Evolutionary conservation across 306 rosid species (phyloP).

Genomic region (Ammopiptanthus mongolicus): DNA sequence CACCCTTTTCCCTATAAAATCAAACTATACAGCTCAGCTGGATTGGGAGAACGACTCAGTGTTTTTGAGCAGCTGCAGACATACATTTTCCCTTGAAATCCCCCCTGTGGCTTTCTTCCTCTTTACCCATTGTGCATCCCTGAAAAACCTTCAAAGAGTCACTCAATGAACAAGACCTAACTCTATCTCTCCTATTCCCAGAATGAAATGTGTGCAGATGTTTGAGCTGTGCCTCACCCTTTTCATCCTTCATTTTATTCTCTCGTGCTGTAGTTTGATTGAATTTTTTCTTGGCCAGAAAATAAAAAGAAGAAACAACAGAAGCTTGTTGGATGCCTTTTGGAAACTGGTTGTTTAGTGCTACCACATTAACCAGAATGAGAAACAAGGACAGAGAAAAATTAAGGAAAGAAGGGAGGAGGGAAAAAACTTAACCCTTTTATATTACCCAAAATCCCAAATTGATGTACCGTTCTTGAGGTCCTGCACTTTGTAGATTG

Average conservation of each 20-base stretch:
- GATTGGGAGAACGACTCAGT: background rate
- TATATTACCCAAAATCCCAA: background rate
- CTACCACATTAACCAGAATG: background rate
- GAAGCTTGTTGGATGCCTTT: background rate
- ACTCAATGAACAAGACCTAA: background rate
- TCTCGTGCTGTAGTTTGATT: background rate
- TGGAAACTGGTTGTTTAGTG: background rate
- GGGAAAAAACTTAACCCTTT: background rate
- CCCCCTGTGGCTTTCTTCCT: background rate
- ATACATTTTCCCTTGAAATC: background rate
- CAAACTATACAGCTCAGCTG: constrained; percentile 1
- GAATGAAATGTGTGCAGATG: background rate
- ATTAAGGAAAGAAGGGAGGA: background rate
- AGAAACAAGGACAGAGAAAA: background rate
- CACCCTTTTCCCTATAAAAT: background rate
- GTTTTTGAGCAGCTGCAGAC: background rate
- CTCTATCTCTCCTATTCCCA: background rate
- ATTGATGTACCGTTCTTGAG: background rate
- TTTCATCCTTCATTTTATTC: background rate
- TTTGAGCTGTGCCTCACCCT: background rate
- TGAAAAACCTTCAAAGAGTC: background rate
- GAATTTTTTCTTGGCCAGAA: background rate
- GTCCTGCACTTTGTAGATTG: background rate
- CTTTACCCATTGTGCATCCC: background rate
- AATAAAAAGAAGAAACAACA: background rate